Evolutionary conservation across 148 eudicot genomes (phyloP).

Genomic region (Spergularia bocconei): DNA sequence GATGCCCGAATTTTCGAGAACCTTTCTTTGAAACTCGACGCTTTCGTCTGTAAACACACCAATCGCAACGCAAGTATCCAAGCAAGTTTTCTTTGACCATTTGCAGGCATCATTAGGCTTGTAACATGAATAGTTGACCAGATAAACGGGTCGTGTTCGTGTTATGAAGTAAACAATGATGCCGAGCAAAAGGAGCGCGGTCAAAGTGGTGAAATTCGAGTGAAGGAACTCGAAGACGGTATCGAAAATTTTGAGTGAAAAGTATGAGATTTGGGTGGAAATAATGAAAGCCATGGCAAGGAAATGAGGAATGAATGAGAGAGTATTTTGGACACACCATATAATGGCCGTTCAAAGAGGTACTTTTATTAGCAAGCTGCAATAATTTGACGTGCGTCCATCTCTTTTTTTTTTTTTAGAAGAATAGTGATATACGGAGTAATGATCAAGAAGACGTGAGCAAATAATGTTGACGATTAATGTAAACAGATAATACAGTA

Average conservation of each 20-base stretch:
- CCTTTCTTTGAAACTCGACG: slow-evolving; percentile 18
- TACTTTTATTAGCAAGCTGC: too few species aligned
- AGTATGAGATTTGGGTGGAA: neutral
- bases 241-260: neutral
- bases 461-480: too few species aligned
- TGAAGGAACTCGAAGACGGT: neutral
- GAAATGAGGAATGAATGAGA: neutral
- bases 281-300: neutral
- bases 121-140: slow-evolving; percentile 22
- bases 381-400: too few species aligned
- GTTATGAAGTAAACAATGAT: neutral
- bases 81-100: neutral
- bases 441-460: too few species aligned
- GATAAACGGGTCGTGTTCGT: slow-evolving; percentile 16
- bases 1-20: slow-evolving; percentile 18
- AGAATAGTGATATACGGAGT: too few species aligned
- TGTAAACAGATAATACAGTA: too few species aligned
- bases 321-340: neutral
- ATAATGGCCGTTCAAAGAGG: too few species aligned
- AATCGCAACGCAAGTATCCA: neutral
- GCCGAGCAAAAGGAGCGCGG: neutral
- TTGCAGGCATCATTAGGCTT: slow-evolving; percentile 7
- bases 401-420: too few species aligned
- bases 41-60: slow-evolving; percentile 12
- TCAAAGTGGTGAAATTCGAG: neutral